Evolutionary conservation across 768 basidiomycete species (phyloP).

Genomic region (Suillus ampliporus): DNA sequence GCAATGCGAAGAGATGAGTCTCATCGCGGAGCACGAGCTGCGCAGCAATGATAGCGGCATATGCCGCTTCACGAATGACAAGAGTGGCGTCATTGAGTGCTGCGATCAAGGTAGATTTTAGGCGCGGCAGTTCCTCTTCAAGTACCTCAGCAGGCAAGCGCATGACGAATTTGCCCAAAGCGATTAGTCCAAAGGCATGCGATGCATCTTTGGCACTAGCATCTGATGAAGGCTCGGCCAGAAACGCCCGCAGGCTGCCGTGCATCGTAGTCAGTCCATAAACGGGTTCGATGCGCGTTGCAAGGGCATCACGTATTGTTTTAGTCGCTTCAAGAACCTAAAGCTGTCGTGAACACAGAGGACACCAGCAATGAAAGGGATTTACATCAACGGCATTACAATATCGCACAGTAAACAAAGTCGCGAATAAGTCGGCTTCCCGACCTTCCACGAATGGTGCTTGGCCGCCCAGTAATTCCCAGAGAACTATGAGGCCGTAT

Average conservation of each 20-base stretch:
- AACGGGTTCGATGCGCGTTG: slow-evolving; percentile 77
- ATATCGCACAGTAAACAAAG: slow-evolving; percentile 74
- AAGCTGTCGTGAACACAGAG: slow-evolving; percentile 2
- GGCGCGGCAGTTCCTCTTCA: slow-evolving; percentile 84
- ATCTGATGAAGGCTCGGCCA: slow-evolving; percentile 55
- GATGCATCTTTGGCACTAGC: slow-evolving; percentile 64
- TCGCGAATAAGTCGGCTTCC: slow-evolving; percentile 77
- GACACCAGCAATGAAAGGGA: slow-evolving; percentile 8
- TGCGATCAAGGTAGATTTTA: slow-evolving; percentile 71
- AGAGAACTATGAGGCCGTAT: slow-evolving; percentile 80
- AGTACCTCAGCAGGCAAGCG: slow-evolving; percentile 83
- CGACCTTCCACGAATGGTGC: slow-evolving; percentile 74
- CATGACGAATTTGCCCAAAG: slow-evolving; percentile 81
- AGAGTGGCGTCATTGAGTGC: slow-evolving; percentile 76
- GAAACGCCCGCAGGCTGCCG: slow-evolving; percentile 69
- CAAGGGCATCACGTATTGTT: slow-evolving; percentile 77
- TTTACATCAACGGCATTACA: slow-evolving; percentile 74
- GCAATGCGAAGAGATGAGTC: slow-evolving; percentile 77
- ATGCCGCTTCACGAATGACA: slow-evolving; percentile 85
- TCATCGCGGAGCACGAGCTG: slow-evolving; percentile 86
- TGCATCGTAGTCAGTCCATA: slow-evolving; percentile 87
- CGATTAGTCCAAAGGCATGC: slow-evolving; percentile 84
- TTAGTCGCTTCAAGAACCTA: slow-evolving; percentile 87
- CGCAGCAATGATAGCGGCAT: slow-evolving; percentile 81
- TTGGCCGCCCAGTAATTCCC: slow-evolving; percentile 85